Evolutionary conservation across 1,284 basidiomycete species (phyloP), one percentile per base, ranked within the genome.

Genomic region (Thecaphora thlaspeos): DNA sequence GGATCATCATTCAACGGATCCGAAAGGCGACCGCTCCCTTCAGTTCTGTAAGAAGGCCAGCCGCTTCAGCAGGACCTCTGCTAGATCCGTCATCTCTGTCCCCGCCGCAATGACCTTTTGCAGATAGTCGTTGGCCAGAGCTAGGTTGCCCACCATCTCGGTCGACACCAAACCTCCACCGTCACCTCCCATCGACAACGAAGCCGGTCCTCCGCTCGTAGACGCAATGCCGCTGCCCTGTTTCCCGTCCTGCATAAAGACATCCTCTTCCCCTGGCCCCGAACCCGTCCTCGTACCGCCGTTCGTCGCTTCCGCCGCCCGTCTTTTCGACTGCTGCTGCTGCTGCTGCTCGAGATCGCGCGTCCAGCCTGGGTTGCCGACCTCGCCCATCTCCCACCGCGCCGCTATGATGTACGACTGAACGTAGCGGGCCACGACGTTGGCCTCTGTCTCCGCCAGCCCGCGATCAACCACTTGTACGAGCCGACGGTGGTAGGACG

Each of bases 321-420:
- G 5, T 5, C 26, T 5, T 28, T 11, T 28, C 23, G 46, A 32
- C 19, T 45, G 41, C 22, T 53, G 45, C 19, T 49, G 39, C 19
- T 45, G 41, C 22, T 53, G 45, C 19, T 49, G 39, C 26, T 28
- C 26, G 26, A 28, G 26, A 24, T 46, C 38, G 7, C 26, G 26
- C 7, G 26, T 28, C 26, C 26, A 28, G 26, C 41, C 46, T 21
- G 45, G 40, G 28, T 48, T 52, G 7, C 65, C 68, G n/a, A 75
- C 61, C 43, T 75, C 72, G 30, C 74, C 73, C 74, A 76, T 75
- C 55, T 75, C 73, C 58, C 58, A 75, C 24, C 66, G 61, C 4
- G 74, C 73, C 18, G 73, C 71, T 19, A 74, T 63, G 42, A 76
- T 59, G 53, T 73, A 76, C 32, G 62, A 68, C 4, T 58, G 51